phyloP scores from a whole-genome alignment of 1,139 yeast species.

The Yamadazyma pseudoaaseri region DNA sequence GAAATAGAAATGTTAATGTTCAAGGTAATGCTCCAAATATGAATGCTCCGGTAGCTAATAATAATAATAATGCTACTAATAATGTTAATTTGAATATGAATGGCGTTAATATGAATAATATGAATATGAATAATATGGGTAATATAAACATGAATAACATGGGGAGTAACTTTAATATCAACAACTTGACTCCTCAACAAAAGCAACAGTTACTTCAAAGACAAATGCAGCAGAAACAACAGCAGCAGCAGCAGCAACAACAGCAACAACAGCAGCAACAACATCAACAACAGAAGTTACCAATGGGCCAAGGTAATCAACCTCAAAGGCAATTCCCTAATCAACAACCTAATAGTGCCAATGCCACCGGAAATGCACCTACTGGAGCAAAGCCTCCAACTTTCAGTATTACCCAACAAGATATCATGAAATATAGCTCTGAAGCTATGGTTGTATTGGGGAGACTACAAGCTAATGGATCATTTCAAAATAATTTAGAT shows the following conservation, averaged over 20 bases:
- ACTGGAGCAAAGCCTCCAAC: slow-evolving; percentile 30
- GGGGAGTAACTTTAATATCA: neutral
- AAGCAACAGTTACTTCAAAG: slow-evolving; percentile 35
- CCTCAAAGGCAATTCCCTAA: slow-evolving; percentile 8
- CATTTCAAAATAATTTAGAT: slow-evolving; percentile 30
- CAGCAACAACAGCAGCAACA: slow-evolving; percentile 13
- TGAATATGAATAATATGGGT: slow-evolving; percentile 8
- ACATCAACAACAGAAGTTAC: neutral
- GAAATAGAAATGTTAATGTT: slow-evolving; percentile 13
- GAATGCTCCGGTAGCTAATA: slow-evolving; percentile 8
- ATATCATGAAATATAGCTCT: slow-evolving; percentile 37
- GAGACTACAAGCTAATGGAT: slow-evolving; percentile 39
- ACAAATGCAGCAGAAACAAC: slow-evolving; percentile 27
- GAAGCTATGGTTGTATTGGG: slow-evolving; percentile 42
- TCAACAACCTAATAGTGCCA: slow-evolving; percentile 11
- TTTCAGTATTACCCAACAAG: slow-evolving; percentile 42
- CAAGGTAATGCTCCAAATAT: slow-evolving; percentile 8
- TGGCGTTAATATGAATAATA: slow-evolving; percentile 12
- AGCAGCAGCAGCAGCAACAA: slow-evolving; percentile 8
- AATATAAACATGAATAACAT: slow-evolving; percentile 8
- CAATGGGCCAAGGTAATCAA: neutral
- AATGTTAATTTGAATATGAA: slow-evolving; percentile 5
- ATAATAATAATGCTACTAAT: slow-evolving; percentile 10
- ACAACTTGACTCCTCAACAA: slow-evolving; percentile 34
- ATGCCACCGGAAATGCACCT: slow-evolving; percentile 10